Evolutionary conservation across 169 alveolate species (phyloP).

Genomic region (Eimeria falciformis): DNA sequence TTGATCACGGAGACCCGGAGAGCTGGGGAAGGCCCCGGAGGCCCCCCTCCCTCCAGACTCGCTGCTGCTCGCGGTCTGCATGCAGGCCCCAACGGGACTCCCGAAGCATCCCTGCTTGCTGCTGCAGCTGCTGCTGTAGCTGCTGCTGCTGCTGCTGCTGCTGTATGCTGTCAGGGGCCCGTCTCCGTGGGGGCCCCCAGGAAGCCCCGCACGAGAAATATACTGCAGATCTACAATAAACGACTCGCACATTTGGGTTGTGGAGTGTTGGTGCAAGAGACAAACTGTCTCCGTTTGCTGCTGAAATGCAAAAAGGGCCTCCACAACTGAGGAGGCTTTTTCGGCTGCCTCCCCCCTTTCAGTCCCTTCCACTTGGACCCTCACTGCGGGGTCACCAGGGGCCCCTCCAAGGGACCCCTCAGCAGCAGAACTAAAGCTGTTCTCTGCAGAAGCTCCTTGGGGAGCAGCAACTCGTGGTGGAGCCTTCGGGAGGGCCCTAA

Average conservation of each 20-base stretch:
- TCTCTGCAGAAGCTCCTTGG: neutral
- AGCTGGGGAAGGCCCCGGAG: neutral
- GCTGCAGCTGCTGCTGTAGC: constrained; percentile 54
- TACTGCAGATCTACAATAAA: constrained; percentile 21
- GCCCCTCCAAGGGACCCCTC: no score
- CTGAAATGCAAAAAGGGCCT: neutral
- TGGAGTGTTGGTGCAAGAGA: neutral
- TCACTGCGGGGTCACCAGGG: no score
- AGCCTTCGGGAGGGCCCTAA: neutral
- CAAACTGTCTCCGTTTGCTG: neutral
- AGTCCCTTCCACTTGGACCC: no score
- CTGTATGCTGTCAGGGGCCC: neutral
- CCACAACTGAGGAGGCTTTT: constrained; percentile 7
- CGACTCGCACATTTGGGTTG: neutral
- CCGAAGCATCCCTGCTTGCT: neutral
- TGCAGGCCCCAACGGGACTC: no score
- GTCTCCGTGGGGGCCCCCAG: constrained; percentile 13
- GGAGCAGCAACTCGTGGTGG: neutral
- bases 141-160: constrained; percentile 20
- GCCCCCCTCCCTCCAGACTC: neutral
- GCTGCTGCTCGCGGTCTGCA: neutral
- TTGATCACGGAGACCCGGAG: neutral
- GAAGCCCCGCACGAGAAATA: neutral
- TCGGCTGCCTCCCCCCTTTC: no score
- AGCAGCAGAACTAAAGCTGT: no score